Evolutionary conservation across 106 monocot genomes (phyloP), one percentile per base, ranked within the genome.

Genomic region (Dioscorea zingiberensis): DNA sequence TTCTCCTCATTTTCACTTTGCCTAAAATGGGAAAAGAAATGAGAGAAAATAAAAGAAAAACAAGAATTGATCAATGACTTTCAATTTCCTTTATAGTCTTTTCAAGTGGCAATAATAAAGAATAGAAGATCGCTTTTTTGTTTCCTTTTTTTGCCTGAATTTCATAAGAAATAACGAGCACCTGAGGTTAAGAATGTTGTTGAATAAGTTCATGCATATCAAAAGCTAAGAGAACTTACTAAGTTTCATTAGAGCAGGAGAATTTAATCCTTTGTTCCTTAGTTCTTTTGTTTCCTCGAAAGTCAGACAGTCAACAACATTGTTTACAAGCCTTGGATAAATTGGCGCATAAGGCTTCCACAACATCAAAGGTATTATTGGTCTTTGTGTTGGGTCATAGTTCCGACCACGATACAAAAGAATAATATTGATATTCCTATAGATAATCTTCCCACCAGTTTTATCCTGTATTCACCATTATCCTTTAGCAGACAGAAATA

Each of bases 331-430:
- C 79, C 68, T 83, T 19, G 89, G 88, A 65, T 94, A 94, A 47
- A 94, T 84, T 19, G 93, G 83, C 7, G 89, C 89, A 25, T 76
- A 65, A 56, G 89, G 93, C 30, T 93, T 94, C 93, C 93, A 89
- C 44, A 94, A 32, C 93, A 94, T 94, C 58, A 89, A 25, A 25
- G 93, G 93, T 49, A 89, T 68, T 1, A 47, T 27, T 44, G 93
- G 89, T 49, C 86, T 78, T 55, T 81, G 59, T 62, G 77, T 79
- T 0, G 85, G 76, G 65, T 84, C 81, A 81, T 94, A 94, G 62
- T 94, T 77, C 25, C 81, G 78, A 57, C 93, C 93, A 27, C 93
- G 89, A 64, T 89, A 89, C 30, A 94, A 58, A 10, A 94, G 78
- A 8, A 94, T 78, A 21, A 86, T 84, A 48, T 94, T 94, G 25